Percentiles rank a stretch among this genome's conserved stretches.
Conservation (phyloP, 306 rosid genomes). For the Casuarina equisetifolia region DNA sequence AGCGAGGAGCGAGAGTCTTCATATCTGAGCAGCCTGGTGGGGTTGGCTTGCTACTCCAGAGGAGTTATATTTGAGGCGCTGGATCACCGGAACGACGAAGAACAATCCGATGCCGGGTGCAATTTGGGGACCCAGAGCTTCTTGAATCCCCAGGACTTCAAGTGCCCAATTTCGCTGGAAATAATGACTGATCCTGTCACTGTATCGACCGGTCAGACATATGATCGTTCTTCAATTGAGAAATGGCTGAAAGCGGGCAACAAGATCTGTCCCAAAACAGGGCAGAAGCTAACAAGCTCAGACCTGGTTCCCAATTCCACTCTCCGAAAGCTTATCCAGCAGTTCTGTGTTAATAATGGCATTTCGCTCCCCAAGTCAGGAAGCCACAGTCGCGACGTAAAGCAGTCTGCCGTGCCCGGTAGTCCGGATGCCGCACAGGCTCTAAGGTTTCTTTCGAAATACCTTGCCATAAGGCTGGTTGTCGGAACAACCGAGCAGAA, state of each 20-base stretch:
- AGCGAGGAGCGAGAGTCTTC: constrained; percentile 37
- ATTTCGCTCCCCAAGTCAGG: constrained; percentile 37
- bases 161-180: constrained; percentile 83
- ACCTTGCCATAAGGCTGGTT: constrained; percentile 19
- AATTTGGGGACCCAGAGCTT: constrained; percentile 13
- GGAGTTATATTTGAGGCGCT: constrained; percentile 31
- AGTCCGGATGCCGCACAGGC: constrained; percentile 56
- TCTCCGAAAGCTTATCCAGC: constrained; percentile 50
- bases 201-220: constrained; percentile 73
- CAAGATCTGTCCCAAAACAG: constrained; percentile 71
- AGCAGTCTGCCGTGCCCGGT: constrained; percentile 27
- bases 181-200: constrained; percentile 85
- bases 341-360: constrained; percentile 47
- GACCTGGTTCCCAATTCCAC: constrained; percentile 68
- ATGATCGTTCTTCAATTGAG: constrained; percentile 80
- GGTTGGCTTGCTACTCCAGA: constrained; percentile 60
- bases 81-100: constrained; percentile 43
- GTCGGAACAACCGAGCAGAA: constrained; percentile 36
- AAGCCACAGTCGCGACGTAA: constrained; percentile 31
- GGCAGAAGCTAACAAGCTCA: constrained; percentile 49
- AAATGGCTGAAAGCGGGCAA: constrained; percentile 75
- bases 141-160: constrained; percentile 65
- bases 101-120: constrained; percentile 27
- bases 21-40: constrained; percentile 46
- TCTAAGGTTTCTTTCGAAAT: constrained; percentile 24